Base-by-base conservation (phyloP, 1,284 basidiomycete genomes). In the Porogramme epimiltina region DNA sequence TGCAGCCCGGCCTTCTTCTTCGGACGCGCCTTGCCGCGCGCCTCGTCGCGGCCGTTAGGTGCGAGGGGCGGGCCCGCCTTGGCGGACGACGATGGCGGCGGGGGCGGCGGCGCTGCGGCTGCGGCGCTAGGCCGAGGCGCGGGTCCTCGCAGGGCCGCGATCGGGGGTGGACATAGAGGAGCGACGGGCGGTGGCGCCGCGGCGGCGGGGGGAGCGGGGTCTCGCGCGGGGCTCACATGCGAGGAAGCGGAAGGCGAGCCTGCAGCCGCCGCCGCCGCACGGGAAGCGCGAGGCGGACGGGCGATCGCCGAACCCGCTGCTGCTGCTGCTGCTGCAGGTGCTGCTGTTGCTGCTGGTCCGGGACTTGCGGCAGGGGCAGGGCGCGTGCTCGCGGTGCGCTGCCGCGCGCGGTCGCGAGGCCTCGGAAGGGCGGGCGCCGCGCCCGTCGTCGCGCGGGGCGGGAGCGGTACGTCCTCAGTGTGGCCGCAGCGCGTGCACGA, bases 1-100 rank as follows among this genome's bases (percentile, higher is more conserved):
- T 82, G 85, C 41, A 90, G 63, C 8, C 76, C 76, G 0, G 71
- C 60, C 54, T 75, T 77, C 62, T 79, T 79, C 51, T 80, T 74
- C 16, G 69, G 59, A 22, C 74, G 70, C 8, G 66, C 44, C 51
- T 66, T 70, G 34, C 5, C n/a, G 9, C 34, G 34, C 13, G 34
- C n/a, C 5, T 37, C n/a, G 54, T 8, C 22, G 60, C 61, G 11
- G 49, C 36, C 1, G 51, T 25, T 1, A 25, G 34, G 15, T 47
- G 51, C 1, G 38, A 31, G 8, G 6, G 28, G 23, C 11, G 45
- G 8, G 22, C 15, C 37, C 4, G n/a, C 26, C 15, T 41, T 43
- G 13, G 36, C 3, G 16, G 45, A 37, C 2, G 26, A 13, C 4
- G 28, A 19, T 23, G 58, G 31, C 33, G 40, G 34, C 18, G 51